These are phyloP conservation scores for Diddensiella santjacobensis DNA, from an alignment of 805 yeast species.

Conservation along the genomic window DNA sequence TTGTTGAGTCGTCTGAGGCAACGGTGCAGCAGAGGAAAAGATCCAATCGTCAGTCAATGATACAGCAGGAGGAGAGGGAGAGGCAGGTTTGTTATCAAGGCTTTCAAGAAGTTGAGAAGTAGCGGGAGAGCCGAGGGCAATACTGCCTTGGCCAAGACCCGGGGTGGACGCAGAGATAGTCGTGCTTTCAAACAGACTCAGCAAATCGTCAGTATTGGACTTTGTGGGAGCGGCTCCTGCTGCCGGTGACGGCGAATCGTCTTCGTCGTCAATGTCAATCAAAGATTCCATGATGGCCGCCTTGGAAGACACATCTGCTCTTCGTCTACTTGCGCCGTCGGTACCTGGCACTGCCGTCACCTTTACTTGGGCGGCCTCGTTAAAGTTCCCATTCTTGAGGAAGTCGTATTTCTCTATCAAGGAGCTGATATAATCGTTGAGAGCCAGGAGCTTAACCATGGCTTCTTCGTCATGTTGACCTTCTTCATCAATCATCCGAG, in stretches of 20 bases:
- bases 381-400: slow-evolving; percentile 59
- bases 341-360: slow-evolving; percentile 38
- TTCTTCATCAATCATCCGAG: slow-evolving; percentile 73
- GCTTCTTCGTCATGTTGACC: slow-evolving; percentile 60
- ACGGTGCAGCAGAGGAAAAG: slow-evolving; percentile 13
- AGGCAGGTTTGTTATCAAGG: slow-evolving; percentile 4
- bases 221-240: slow-evolving; percentile 34
- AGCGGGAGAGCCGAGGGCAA: slow-evolving; percentile 38
- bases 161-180: slow-evolving; percentile 41
- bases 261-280: slow-evolving; percentile 71
- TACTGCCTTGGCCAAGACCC: slow-evolving; percentile 53
- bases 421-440: slow-evolving; percentile 73
- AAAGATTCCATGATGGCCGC: slow-evolving; percentile 46
- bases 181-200: slow-evolving; percentile 70
- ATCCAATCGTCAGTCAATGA: slow-evolving; percentile 17
- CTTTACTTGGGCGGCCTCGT: slow-evolving; percentile 46
- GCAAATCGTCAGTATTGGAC: slow-evolving; percentile 58
- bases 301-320: slow-evolving; percentile 28
- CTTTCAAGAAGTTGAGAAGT: slow-evolving; percentile 29
- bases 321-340: slow-evolving; percentile 22
- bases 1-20: not conserved
- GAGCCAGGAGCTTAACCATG: slow-evolving; percentile 57
- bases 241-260: slow-evolving; percentile 17
- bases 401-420: slow-evolving; percentile 63
- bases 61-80: slow-evolving; percentile 12